These are phyloP conservation scores for Myriosclerotinia curreyana DNA, from an alignment of 2,329 filamentous ascomycete species.

Conservation along the genomic window DNA sequence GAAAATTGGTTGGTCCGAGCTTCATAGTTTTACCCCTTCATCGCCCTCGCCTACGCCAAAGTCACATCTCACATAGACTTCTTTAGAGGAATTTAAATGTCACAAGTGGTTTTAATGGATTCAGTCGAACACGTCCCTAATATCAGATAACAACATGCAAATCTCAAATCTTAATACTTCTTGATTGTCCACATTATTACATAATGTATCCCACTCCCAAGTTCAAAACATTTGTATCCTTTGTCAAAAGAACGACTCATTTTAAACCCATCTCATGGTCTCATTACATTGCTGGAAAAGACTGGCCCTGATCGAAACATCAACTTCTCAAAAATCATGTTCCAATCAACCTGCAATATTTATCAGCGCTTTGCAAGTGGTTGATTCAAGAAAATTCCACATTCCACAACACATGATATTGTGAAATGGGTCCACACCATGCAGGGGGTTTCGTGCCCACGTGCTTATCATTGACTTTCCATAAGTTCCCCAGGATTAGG, in stretches of 20 bases:
- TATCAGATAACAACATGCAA: background rate
- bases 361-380: background rate
- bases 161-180: background rate
- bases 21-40: too few relatives aligned
- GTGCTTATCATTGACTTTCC: constrained; percentile 10
- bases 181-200: background rate
- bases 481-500: background rate
- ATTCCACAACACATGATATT: constrained; percentile 9
- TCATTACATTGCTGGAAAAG: background rate
- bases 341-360: background rate
- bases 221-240: background rate
- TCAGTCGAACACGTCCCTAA: background rate
- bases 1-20: too few relatives aligned
- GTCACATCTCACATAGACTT: too few relatives aligned
- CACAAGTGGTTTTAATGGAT: background rate
- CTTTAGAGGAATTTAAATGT: background rate
- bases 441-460: background rate
- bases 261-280: background rate
- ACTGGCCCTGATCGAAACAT: too few relatives aligned
- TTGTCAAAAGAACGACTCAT: background rate
- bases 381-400: constrained; percentile 7
- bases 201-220: background rate
- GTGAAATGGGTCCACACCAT: background rate
- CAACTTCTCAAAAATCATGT: background rate
- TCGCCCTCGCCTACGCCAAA: too few relatives aligned